Percentiles rank a stretch among this genome's conserved stretches.
phyloP scores from a whole-genome alignment of 1,139 yeast genomes.

The Eremothecium gossypii region DNA sequence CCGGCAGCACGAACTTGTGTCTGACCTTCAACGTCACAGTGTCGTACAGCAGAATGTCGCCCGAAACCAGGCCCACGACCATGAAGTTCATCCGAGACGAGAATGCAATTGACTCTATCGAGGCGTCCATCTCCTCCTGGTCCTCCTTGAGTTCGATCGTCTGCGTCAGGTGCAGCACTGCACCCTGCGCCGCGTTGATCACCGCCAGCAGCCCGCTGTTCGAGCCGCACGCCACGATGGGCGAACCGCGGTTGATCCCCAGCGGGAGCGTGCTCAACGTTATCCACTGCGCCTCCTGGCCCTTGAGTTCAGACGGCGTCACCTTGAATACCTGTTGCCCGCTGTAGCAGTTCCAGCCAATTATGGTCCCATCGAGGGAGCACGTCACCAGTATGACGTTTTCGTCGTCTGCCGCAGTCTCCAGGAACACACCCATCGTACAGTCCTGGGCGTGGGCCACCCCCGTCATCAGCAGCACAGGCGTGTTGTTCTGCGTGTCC shows the following conservation, averaged over 20 bases:
- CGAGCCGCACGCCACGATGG: conserved; percentile 54
- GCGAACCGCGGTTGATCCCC: conserved; percentile 36
- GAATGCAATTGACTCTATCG: conserved; percentile 85
- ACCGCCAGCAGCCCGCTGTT: conserved; percentile 79
- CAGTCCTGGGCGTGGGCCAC: conserved; percentile 73
- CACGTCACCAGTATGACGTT: conserved; percentile 62
- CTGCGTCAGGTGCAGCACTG: conserved; percentile 50
- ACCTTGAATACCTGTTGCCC: conserved; percentile 57
- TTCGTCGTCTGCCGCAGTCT: conserved; percentile 45
- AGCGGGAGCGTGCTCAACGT: conserved; percentile 45
- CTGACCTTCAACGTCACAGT: conserved; percentile 81
- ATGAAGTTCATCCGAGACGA: conserved; percentile 53
- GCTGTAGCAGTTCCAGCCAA: conserved; percentile 85
- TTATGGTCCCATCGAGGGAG: conserved; percentile 82
- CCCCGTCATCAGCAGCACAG: conserved; percentile 70
- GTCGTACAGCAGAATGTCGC: conserved; percentile 74
- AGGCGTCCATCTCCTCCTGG: conserved; percentile 59
- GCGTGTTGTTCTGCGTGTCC: conserved; percentile 42
- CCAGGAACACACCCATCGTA: conserved; percentile 66
- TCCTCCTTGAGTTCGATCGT: conserved; percentile 57
- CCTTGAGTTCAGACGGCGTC: conserved; percentile 55
- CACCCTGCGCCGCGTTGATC: conserved; percentile 64
- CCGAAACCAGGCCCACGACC: conserved; percentile 86
- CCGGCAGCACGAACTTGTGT: conserved; percentile 57
- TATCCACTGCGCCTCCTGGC: conserved; percentile 83